A percentile compares a stretch with the other conserved stretches of the same genome.
These are phyloP conservation scores for Karstenula rhodostoma DNA, from an alignment of 2,329 filamentous ascomycete species.

Conservation along the genomic window DNA sequence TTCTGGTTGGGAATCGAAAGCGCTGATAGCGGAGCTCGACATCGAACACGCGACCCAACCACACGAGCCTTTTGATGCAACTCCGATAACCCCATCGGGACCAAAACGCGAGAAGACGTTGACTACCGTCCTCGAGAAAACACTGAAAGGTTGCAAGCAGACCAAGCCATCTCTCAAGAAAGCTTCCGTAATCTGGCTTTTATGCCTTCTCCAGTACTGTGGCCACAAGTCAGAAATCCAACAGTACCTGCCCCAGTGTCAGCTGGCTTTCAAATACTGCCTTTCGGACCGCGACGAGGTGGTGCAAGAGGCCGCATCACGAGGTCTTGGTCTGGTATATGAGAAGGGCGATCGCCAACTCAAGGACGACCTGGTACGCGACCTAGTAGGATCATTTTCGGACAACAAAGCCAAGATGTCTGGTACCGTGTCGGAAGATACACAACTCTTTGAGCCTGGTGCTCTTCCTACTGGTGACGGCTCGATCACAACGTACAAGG, in stretches of 20 bases:
- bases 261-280: conserved; percentile 86
- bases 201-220: conserved; percentile 90
- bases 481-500: conserved; percentile 94
- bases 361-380: conserved; percentile 83
- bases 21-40: conserved; percentile 77
- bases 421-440: conserved; percentile 85
- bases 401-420: conserved; percentile 74
- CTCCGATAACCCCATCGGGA: conserved; percentile 39
- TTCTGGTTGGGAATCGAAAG: conserved; percentile 83
- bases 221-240: conserved; percentile 80
- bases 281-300: conserved; percentile 90
- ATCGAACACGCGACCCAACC: conserved; percentile 65
- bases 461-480: conserved; percentile 90
- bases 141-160: conserved; percentile 78
- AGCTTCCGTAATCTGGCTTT: conserved; percentile 93
- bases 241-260: conserved; percentile 76
- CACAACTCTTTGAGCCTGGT: conserved; percentile 91
- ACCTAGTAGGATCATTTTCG: conserved; percentile 87
- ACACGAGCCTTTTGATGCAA: conserved; percentile 42
- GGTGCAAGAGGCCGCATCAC: conserved; percentile 92
- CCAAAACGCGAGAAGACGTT: conserved; percentile 54
- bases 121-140: conserved; percentile 70
- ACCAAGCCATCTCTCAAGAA: conserved; percentile 91
- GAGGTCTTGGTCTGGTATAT: conserved; percentile 91
- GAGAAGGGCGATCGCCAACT: conserved; percentile 85